Conservation (phyloP, 805 yeast species). For the Zygosaccharomyces gambellarensis region DNA sequence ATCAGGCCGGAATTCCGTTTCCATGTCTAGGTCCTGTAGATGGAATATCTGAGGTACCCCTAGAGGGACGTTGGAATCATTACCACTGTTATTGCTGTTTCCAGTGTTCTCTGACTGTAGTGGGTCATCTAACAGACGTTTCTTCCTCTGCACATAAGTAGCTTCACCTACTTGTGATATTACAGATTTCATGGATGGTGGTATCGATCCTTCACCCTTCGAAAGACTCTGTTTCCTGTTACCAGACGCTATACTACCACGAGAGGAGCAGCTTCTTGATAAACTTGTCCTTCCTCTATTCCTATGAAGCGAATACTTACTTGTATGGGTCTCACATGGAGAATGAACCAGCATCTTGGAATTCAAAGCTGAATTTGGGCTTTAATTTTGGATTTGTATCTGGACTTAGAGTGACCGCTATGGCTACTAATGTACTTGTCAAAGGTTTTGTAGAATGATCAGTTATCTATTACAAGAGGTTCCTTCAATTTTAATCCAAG, state of each 20-base stretch:
- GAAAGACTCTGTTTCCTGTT: not conserved
- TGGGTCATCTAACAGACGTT: conserved; percentile 4
- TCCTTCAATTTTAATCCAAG: no score
- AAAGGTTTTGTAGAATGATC: no score
- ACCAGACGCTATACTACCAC: not conserved
- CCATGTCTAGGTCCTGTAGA: conserved; percentile 23
- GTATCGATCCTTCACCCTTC: conserved; percentile 8
- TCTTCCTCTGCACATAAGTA: conserved; percentile 1
- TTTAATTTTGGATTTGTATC: not conserved
- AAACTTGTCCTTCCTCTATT: not conserved
- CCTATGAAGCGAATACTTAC: conserved; percentile 1
- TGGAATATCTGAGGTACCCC: conserved; percentile 1
- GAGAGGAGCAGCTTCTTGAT: not conserved
- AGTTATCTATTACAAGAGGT: no score
- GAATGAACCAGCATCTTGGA: conserved; percentile 1
- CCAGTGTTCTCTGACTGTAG: not conserved
- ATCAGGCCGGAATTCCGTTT: conserved; percentile 14
- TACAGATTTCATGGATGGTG: conserved; percentile 28
- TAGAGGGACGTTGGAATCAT: conserved; percentile 4
- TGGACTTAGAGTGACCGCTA: no score
- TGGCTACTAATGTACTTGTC: not conserved
- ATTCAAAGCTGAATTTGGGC: not conserved
- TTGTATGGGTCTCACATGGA: not conserved
- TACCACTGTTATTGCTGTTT: conserved; percentile 2
- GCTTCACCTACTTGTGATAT: conserved; percentile 19